phyloP scores from a whole-genome alignment of 768 basidiomycete genomes.

The Leccinum olivaceopallidum region DNA sequence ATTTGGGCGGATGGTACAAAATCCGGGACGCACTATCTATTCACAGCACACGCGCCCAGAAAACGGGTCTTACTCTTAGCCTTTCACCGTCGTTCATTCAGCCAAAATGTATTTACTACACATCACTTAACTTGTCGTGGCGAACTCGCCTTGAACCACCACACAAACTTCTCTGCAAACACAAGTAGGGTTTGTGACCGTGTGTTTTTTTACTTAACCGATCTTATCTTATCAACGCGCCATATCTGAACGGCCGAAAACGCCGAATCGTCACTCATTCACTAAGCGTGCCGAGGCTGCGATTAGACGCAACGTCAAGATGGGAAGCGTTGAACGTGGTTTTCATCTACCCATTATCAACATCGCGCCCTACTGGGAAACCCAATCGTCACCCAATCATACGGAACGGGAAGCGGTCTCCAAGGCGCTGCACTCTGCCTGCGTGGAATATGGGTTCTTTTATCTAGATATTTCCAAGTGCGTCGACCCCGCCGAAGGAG shows the following conservation, averaged over 20 bases:
- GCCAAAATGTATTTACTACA: constrained; percentile 24
- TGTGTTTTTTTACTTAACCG: not conserved
- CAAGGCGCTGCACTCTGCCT: constrained; percentile 68
- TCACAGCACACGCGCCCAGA: constrained; percentile 48
- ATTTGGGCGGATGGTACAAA: constrained; percentile 44
- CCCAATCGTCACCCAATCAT: constrained; percentile 28
- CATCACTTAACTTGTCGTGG: constrained; percentile 19
- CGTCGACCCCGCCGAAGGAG: constrained; percentile 56
- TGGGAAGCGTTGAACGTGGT: constrained; percentile 9
- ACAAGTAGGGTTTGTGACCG: too few relatives aligned
- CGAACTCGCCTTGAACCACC: not conserved
- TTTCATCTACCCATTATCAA: constrained; percentile 66
- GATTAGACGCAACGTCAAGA: constrained; percentile 1
- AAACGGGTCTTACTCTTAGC: constrained; percentile 29
- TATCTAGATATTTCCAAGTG: constrained; percentile 74
- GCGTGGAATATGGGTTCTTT: constrained; percentile 84
- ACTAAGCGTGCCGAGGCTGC: not conserved
- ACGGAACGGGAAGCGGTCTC: constrained; percentile 45
- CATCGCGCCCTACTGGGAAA: constrained; percentile 62
- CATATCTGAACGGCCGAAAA: not conserved
- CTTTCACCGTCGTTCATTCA: constrained; percentile 10
- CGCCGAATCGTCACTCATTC: not conserved
- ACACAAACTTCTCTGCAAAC: not conserved
- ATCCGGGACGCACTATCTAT: constrained; percentile 65
- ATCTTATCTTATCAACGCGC: constrained; percentile 23